A percentile compares a stretch with the other conserved stretches of the same genome.
phyloP scores from a whole-genome alignment of 2,329 filamentous ascomycete species.

The Arachnomyces sp. region DNA sequence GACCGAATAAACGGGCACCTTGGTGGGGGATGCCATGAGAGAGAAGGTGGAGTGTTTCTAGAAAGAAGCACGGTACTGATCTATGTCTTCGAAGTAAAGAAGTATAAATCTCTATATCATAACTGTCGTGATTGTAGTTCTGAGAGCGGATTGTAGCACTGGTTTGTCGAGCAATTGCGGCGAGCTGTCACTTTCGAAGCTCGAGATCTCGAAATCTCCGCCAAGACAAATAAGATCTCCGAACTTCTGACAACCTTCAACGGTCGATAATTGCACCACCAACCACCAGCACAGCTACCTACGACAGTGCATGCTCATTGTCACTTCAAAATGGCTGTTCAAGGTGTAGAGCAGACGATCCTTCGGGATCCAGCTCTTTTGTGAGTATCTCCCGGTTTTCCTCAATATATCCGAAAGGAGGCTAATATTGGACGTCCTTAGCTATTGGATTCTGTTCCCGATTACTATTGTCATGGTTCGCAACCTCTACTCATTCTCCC shows the following conservation, averaged over 20 bases:
- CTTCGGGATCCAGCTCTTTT: slow-evolving; percentile 96
- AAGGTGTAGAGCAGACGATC: slow-evolving; percentile 86
- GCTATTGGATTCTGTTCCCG: slow-evolving; percentile 97
- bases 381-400: slow-evolving; percentile 48
- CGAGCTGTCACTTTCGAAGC: slow-evolving; percentile 28
- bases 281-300: slow-evolving; percentile 1
- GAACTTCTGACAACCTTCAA: slow-evolving; percentile 7
- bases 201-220: slow-evolving; percentile 20
- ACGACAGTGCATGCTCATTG: slow-evolving; percentile 3
- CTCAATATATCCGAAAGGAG: background rate
- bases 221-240: background rate
- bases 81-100: background rate
- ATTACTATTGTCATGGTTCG: slow-evolving; percentile 93
- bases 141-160: background rate
- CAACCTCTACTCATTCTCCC: slow-evolving; percentile 2
- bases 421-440: slow-evolving; percentile 31
- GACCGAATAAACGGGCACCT: slow-evolving; percentile 39
- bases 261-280: slow-evolving; percentile 4
- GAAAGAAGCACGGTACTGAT: background rate
- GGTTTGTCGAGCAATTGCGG: slow-evolving; percentile 22
- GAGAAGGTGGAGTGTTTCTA: background rate
- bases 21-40: slow-evolving; percentile 22
- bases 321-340: slow-evolving; percentile 58
- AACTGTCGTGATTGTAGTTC: slow-evolving; percentile 1
- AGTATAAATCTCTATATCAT: slow-evolving; percentile 3